These are phyloP conservation scores for Ensete glaucum DNA, from an alignment of 176 grass and related monocot genomes.

Conservation along the genomic window DNA sequence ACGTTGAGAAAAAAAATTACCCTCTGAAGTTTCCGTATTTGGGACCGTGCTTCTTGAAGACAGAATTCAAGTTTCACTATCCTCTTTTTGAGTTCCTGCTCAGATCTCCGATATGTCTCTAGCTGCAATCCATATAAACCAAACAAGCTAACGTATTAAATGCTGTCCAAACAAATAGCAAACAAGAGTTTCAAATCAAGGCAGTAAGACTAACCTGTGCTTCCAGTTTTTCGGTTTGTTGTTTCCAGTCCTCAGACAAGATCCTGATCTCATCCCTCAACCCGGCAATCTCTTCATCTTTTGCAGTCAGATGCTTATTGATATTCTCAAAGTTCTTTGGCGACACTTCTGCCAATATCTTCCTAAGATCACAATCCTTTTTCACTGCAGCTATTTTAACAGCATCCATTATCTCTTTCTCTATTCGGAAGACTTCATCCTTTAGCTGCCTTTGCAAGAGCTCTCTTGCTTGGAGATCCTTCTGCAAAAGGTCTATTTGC, in stretches of 20 bases:
- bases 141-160: not conserved
- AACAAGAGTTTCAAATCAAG: slow-evolving; percentile 3
- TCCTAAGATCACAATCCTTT: slow-evolving; percentile 56
- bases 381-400: slow-evolving; percentile 49
- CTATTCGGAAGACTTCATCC: slow-evolving; percentile 59
- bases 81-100: slow-evolving; percentile 88
- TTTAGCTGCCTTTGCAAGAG: slow-evolving; percentile 63
- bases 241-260: slow-evolving; percentile 72
- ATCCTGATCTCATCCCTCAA: slow-evolving; percentile 89
- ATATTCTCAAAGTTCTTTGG: slow-evolving; percentile 83
- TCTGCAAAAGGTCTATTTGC: slow-evolving; percentile 59
- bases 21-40: slow-evolving; percentile 84
- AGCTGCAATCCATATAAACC: slow-evolving; percentile 31
- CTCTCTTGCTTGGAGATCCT: slow-evolving; percentile 57
- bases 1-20: slow-evolving; percentile 26
- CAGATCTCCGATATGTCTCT: slow-evolving; percentile 62
- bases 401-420: slow-evolving; percentile 55
- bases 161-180: not conserved
- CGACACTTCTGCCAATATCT: slow-evolving; percentile 62
- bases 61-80: slow-evolving; percentile 94
- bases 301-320: slow-evolving; percentile 53
- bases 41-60: slow-evolving; percentile 83
- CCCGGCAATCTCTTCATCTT: slow-evolving; percentile 63
- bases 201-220: slow-evolving; percentile 33
- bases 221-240: slow-evolving; percentile 77